phyloP scores from a whole-genome alignment of 768 basidiomycete genomes.

The Auricularia sp. region DNA sequence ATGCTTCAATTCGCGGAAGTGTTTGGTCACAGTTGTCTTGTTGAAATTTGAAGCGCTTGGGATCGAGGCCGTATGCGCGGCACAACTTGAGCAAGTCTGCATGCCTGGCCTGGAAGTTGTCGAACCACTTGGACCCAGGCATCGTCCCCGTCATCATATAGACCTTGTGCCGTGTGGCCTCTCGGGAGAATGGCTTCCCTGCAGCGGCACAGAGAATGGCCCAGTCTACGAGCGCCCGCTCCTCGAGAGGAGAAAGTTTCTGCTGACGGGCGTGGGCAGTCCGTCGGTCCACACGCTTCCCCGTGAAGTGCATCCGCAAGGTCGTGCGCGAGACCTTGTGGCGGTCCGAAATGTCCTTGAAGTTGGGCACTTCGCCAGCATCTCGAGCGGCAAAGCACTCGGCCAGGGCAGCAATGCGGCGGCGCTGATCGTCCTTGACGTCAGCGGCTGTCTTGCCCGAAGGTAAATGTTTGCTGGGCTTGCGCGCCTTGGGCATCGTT shows the following conservation, averaged over 20 bases:
- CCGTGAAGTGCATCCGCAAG: too few relatives aligned
- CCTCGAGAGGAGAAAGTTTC: background rate
- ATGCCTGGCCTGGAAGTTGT: background rate
- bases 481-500: too few relatives aligned
- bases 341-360: too few relatives aligned
- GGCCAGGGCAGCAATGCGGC: too few relatives aligned
- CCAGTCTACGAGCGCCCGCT: background rate
- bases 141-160: background rate
- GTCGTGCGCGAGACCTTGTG: too few relatives aligned
- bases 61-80: slow-evolving; percentile 3
- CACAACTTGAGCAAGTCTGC: background rate
- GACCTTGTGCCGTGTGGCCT: background rate
- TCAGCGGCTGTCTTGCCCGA: too few relatives aligned
- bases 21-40: background rate
- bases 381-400: too few relatives aligned
- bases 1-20: background rate
- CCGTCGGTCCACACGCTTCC: too few relatives aligned
- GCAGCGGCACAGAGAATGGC: background rate
- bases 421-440: too few relatives aligned
- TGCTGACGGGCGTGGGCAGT: background rate
- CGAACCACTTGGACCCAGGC: background rate
- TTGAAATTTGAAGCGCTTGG: slow-evolving; percentile 8
- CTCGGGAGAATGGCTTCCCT: background rate
- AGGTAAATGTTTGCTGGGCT: too few relatives aligned
- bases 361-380: too few relatives aligned